Conservation (phyloP, 441 rosid species). For the Euphorbia celastroides region DNA sequence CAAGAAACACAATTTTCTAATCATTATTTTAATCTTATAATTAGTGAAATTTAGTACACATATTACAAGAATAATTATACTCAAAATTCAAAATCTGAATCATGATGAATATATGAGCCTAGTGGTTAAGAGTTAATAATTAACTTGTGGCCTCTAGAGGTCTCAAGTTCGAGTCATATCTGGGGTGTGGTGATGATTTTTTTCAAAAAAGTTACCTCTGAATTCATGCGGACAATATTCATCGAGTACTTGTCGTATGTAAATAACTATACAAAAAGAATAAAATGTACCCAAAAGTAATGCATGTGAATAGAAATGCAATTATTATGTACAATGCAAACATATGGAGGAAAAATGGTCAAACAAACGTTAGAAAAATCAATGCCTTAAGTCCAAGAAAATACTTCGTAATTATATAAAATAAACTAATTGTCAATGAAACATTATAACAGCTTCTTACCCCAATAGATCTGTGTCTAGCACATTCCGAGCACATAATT, state of each 20-base stretch:
- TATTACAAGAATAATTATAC: not conserved
- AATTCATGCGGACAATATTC: not conserved
- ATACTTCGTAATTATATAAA: slow-evolving; percentile 1
- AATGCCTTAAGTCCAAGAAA: not conserved
- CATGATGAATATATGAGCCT: no score
- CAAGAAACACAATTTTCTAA: not conserved
- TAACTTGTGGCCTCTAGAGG: no score
- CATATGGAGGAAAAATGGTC: not conserved
- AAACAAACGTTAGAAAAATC: slow-evolving; percentile 1
- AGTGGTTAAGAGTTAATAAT: no score
- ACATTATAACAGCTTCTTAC: slow-evolving; percentile 40
- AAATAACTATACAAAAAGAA: not conserved
- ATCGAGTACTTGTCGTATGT: not conserved
- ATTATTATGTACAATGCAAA: not conserved
- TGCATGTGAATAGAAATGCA: not conserved
- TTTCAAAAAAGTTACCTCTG: no score
- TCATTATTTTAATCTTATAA: not conserved
- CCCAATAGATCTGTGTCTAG: slow-evolving; percentile 49
- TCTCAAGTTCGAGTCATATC: no score
- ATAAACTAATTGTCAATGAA: not conserved
- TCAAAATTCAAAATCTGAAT: not conserved
- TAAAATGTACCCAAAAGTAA: not conserved
- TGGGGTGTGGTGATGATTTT: no score
- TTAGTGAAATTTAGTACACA: not conserved
- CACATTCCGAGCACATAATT: slow-evolving; percentile 73